Evolutionary conservation across 1,139 yeast genomes (phyloP), one percentile per base, ranked within the genome.

Genomic region (Hyphopichia khmerensis): DNA sequence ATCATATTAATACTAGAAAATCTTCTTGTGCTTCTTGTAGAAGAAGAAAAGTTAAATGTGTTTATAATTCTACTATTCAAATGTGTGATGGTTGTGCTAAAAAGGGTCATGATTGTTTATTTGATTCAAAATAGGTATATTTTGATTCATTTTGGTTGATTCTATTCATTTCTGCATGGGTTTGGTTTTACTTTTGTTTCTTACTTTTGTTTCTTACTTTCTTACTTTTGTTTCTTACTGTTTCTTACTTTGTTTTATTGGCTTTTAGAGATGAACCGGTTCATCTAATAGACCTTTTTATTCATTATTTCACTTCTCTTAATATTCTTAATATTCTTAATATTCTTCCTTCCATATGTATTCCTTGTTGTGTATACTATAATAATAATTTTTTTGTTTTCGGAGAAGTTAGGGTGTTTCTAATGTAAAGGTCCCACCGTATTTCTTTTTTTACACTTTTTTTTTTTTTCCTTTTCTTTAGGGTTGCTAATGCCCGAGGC

Each of bases 11-110:
- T 40, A 48, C 41, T 35, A 56, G 74, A 36, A 69, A 68, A 48
- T 59, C 64, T 15, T 64, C 70, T 39, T 69, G 75, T 49, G 57
- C 52, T 33, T 60, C 61, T 36, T 69, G 75, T 49, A 58, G 75
- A 43, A 66, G 64, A 49, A 56, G 72, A 48, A 69, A 69, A 48
- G 70, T 69, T 13, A 67, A 64, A 50, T 69, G 75, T 51, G 65
- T 66, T 39, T 60, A 49, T 44, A 65, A 62, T 40, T 51, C 55
- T 39, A 55, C 49, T 39, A 49, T 59, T 40, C 56, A 55, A 40
- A 62, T 57, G 49, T 69, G 75, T 53, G 72, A 66, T 48, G 69
- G 69, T 18, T 69, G 75, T 49, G 52, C 51, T 39, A 68, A 65
- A 48, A 67, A 67, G 55, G 65, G 59, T 43, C 59, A 58, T 46